Base-by-base conservation (phyloP, 2,329 filamentous ascomycete genomes). In the Zymoseptoria crescenta region DNA sequence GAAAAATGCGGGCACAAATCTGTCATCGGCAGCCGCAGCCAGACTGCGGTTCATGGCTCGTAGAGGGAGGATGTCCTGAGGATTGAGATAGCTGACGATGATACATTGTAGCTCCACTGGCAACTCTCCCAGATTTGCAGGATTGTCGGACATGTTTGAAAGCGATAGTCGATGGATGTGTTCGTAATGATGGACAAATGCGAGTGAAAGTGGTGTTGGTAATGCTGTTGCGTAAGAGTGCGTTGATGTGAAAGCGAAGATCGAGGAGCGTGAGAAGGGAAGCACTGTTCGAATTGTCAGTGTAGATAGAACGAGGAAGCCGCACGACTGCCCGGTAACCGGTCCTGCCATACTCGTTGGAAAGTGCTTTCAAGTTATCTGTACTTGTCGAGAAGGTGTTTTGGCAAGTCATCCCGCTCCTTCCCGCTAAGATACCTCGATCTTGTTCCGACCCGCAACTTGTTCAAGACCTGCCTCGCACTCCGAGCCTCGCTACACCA, bases 91-190 rank as follows among this genome's bases (percentile, higher is more conserved):
- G 10, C 56, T 49, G 16, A 53, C 59, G 29, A 61, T 56, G 19
- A 5, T 8, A 21, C 51, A 55, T 13, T 61, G 59, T n/a, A 61
- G 20, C 49, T 59, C 59, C 1, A 41, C 53, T 9, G 59, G 20
- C 19, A 60, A 53, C 8, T 13, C 10, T 6, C 19, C 54, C 20
- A 59, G 49, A 13, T 29, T 30, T 28, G 41, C 45, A n/a, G 16
- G 49, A 13, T 45, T 45, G 35, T 45, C 9, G 35, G 35, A 45
- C 35, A 45, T 45, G 10, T 45, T 45, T 16, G 35, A 45, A 16
- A 45, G 35, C 35, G 35, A 45, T 45, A 13, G 35, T 45, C 35
- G 13, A 7, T n/a, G n/a, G 16, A 45, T 45, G 35, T 45, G 0
- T 45, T 45, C 35, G 16, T 45, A 45, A 13, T 45, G 35, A 45